Evolutionary conservation across 2,329 filamentous ascomycete species (phyloP).

Genomic region (Xylaria sp.): DNA sequence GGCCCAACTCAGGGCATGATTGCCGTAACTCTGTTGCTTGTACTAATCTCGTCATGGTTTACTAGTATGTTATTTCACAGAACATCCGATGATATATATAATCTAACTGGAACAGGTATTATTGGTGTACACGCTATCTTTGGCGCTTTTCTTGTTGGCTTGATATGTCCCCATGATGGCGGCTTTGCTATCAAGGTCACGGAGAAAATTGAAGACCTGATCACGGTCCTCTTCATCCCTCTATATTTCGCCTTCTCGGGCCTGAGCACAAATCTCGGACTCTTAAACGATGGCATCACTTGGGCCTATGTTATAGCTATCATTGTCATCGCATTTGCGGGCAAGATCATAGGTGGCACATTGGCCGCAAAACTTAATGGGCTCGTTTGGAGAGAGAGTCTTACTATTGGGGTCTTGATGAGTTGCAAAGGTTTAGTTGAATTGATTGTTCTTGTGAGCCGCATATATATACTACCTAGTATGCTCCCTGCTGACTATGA

Average conservation of each 20-base stretch:
- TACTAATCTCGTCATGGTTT: slow-evolving; percentile 72
- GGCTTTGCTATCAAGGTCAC: slow-evolving; percentile 91
- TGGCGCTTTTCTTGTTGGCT: slow-evolving; percentile 84
- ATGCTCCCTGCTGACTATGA: slow-evolving; percentile 20
- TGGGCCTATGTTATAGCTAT: slow-evolving; percentile 92
- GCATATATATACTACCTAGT: slow-evolving; percentile 16
- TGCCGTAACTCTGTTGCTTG: slow-evolving; percentile 79
- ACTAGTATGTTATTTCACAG: slow-evolving; percentile 37
- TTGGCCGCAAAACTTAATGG: slow-evolving; percentile 77
- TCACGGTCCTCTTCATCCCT: slow-evolving; percentile 82
- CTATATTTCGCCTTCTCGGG: slow-evolving; percentile 95
- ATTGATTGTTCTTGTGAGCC: slow-evolving; percentile 83
- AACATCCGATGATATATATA: neutral
- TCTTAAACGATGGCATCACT: slow-evolving; percentile 79
- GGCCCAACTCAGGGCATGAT: slow-evolving; percentile 88
- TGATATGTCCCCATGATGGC: slow-evolving; percentile 89
- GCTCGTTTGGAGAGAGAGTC: slow-evolving; percentile 87
- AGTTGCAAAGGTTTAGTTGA: slow-evolving; percentile 96
- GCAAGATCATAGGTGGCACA: slow-evolving; percentile 84
- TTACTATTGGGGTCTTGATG: slow-evolving; percentile 89
- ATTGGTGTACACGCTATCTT: slow-evolving; percentile 97
- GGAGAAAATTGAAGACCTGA: slow-evolving; percentile 92
- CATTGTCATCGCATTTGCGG: slow-evolving; percentile 79
- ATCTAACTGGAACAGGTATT: slow-evolving; percentile 63
- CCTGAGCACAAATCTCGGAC: slow-evolving; percentile 83